Evolutionary conservation across 768 basidiomycete genomes (phyloP).

Genomic region (Amanita phalloides): DNA sequence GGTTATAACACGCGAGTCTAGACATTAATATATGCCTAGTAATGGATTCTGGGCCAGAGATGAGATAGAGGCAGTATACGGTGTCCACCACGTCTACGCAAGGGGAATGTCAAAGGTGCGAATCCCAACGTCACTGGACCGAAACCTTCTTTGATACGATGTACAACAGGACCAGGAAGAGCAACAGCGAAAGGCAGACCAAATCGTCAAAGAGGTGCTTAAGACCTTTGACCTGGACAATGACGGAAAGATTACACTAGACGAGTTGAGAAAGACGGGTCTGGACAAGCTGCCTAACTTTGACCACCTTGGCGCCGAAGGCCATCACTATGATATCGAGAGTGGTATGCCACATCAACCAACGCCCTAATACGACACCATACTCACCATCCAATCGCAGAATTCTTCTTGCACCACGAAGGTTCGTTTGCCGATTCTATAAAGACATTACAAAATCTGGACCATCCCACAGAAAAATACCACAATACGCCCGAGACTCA

Average conservation of each 20-base stretch:
- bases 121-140: no score
- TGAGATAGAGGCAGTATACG: conserved; percentile 94
- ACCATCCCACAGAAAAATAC: conserved; percentile 54
- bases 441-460: not conserved
- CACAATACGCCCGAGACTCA: conserved; percentile 97
- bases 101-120: conserved; percentile 67
- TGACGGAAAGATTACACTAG: conserved; percentile 58
- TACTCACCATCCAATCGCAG: conserved; percentile 21
- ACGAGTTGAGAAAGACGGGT: conserved; percentile 67
- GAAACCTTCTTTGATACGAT: not conserved
- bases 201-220: conserved; percentile 66
- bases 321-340: conserved; percentile 89
- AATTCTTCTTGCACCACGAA: conserved; percentile 97
- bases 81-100: conserved; percentile 86
- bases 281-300: conserved; percentile 75
- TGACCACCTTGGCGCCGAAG: conserved; percentile 75
- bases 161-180: conserved; percentile 56
- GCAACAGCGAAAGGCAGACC: conserved; percentile 73
- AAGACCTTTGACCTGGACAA: conserved; percentile 58
- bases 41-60: conserved; percentile 76
- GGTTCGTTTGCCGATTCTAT: conserved; percentile 29
- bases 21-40: conserved; percentile 22
- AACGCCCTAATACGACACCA: not conserved
- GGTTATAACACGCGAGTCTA: not conserved
- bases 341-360: conserved; percentile 48